Evolutionary conservation across 495 filamentous ascomycete genomes (phyloP), one percentile per base, ranked within the genome.

Genomic region (Daldinia decipiens): DNA sequence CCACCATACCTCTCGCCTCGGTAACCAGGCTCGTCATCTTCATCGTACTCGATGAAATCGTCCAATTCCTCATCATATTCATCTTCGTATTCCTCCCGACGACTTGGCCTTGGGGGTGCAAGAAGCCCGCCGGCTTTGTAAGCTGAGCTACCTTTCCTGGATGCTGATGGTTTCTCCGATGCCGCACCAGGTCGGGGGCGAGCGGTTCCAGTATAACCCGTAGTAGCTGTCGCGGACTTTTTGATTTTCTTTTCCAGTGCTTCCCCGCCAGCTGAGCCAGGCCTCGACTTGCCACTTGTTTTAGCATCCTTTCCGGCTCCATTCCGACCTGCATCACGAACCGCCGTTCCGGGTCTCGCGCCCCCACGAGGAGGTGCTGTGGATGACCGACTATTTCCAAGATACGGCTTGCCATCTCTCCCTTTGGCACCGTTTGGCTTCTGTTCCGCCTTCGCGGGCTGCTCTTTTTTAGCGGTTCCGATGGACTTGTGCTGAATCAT

Each of bases 401-500:
- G 12, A 15, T 73, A 75, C 17, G 66, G 24, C 29, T 67, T 65
- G 31, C 71, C 72, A 39, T 62, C 47, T 45, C 70, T 77, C 17
- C 68, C 74, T 59, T 74, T 76, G 4, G 52, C 51, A 15, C 31
- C 29, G 27, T 40, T 59, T 1, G 73, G 26, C 36, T 80, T 79
- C 36, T 59, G 62, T 31, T 81, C 79, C 3, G 71, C 68, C 68
- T 81, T 85, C 56, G 79, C 56, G 13, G 79, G 76, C 24, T 82
- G 78, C 39, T 86, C 84, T 67, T 81, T 84, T 76, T 84, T 84
- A 3, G 66, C 62, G 52, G 79, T 82, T 69, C 85, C 83, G 2
- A 85, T 78, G n/a, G 80, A 67, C 75, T 86, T 87, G 70, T 88
- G 86, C 63, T 86, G 84, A 47, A 88, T 88, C 74, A 83, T 83